phyloP scores from a whole-genome alignment of 768 basidiomycete species.

The Tubosaeta sp. region DNA sequence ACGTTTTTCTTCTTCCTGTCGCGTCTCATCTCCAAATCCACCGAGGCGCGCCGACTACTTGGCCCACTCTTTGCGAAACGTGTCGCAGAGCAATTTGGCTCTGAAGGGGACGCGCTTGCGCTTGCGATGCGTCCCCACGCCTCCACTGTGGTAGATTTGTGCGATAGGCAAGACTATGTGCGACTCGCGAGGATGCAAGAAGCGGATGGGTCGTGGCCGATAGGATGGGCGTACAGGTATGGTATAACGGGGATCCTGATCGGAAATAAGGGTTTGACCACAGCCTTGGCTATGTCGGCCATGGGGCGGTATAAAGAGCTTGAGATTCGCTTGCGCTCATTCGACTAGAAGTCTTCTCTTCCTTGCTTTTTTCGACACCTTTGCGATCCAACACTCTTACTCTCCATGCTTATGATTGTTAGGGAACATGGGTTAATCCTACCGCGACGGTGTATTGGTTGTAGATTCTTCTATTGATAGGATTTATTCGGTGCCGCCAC shows the following conservation, averaged over 20 bases:
- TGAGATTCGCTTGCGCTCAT: neutral
- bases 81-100: constrained; percentile 13
- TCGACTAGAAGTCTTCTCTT: neutral
- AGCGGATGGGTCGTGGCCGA: constrained; percentile 19
- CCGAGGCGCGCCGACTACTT: constrained; percentile 13
- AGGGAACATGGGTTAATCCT: too few species aligned
- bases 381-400: too few species aligned
- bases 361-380: too few species aligned
- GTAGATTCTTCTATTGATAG: too few species aligned
- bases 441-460: too few species aligned
- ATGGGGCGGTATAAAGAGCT: constrained; percentile 2
- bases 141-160: constrained; percentile 7
- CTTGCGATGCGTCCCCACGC: constrained; percentile 19
- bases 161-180: constrained; percentile 15
- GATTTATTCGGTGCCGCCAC: too few species aligned
- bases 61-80: constrained; percentile 15
- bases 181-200: constrained; percentile 15
- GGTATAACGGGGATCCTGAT: constrained; percentile 1
- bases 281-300: constrained; percentile 17
- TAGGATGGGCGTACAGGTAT: constrained; percentile 19
- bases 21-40: constrained; percentile 15
- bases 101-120: constrained; percentile 19
- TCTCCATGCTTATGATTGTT: too few species aligned
- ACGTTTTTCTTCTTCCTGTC: constrained; percentile 22
- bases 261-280: constrained; percentile 20